phyloP scores from a whole-genome alignment of 768 basidiomycete species.

The Dendrothele bispora region DNA sequence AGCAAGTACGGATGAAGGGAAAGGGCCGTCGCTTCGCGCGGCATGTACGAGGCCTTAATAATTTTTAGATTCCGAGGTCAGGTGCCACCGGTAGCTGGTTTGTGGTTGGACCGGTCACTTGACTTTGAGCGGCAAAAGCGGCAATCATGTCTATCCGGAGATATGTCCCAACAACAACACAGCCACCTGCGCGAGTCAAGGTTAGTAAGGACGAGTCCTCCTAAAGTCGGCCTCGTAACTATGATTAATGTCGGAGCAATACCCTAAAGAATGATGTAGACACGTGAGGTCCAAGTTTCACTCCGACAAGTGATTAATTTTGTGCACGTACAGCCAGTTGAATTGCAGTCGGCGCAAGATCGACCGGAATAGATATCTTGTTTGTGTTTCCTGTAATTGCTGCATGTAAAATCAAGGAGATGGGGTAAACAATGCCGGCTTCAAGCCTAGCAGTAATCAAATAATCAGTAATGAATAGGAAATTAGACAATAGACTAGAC shows the following conservation, averaged over 20 bases:
- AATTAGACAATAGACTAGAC: not conserved
- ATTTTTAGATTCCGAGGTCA: no score
- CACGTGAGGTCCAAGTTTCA: no score
- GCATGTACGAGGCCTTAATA: no score
- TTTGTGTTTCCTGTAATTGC: not conserved
- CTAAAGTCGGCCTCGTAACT: no score
- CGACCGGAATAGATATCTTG: not conserved
- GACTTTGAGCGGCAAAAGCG: no score
- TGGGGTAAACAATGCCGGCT: not conserved
- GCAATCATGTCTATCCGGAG: no score
- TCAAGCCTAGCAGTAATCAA: not conserved
- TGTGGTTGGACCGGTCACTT: no score
- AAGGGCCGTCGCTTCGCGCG: no score
- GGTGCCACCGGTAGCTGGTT: no score
- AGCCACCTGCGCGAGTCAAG: no score
- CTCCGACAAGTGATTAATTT: not conserved
- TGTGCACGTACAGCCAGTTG: not conserved
- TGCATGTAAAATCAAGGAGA: not conserved
- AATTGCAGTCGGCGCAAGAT: not conserved
- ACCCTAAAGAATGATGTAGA: not conserved
- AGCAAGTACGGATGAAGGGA: not conserved
- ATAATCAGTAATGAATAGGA: not conserved
- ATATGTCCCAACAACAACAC: no score
- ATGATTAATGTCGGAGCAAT: slow-evolving; percentile 1
- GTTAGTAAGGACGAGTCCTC: no score